Conservation (phyloP, 495 filamentous ascomycete species). For the Neurospora tetraspora region DNA sequence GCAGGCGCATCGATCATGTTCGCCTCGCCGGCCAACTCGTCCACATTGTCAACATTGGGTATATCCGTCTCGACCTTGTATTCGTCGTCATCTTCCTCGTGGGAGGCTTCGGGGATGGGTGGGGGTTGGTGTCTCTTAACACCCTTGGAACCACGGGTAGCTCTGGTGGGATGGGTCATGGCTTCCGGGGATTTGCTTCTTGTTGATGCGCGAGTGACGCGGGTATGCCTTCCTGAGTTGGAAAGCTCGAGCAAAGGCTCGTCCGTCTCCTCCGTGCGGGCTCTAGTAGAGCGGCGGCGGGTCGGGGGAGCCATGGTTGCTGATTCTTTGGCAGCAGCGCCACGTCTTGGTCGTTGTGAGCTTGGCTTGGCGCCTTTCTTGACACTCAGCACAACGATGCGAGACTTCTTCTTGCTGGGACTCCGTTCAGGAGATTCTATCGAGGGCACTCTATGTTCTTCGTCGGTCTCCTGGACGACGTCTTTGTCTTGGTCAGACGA, state of each 20-base stretch:
- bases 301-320: conserved; percentile 17
- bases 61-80: conserved; percentile 22
- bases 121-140: conserved; percentile 45
- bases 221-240: conserved; percentile 66
- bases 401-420: conserved; percentile 12
- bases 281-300: conserved; percentile 33
- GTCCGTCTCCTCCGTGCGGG: conserved; percentile 37
- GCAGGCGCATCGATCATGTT: background rate
- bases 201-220: conserved; percentile 34
- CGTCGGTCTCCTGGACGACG: conserved; percentile 4
- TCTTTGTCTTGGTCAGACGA: conserved; percentile 25
- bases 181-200: conserved; percentile 58
- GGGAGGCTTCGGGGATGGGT: conserved; percentile 49
- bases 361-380: background rate
- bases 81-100: conserved; percentile 24
- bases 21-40: conserved; percentile 3
- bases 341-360: conserved; percentile 12
- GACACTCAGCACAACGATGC: conserved; percentile 22
- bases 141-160: conserved; percentile 53
- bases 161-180: conserved; percentile 29
- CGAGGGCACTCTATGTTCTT: background rate
- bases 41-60: conserved; percentile 17
- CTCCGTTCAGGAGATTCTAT: conserved; percentile 1
- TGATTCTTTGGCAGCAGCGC: conserved; percentile 9
- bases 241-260: conserved; percentile 45